Evolutionary conservation across 345 rosid species (phyloP).

Genomic region (Ceriops decandra): DNA sequence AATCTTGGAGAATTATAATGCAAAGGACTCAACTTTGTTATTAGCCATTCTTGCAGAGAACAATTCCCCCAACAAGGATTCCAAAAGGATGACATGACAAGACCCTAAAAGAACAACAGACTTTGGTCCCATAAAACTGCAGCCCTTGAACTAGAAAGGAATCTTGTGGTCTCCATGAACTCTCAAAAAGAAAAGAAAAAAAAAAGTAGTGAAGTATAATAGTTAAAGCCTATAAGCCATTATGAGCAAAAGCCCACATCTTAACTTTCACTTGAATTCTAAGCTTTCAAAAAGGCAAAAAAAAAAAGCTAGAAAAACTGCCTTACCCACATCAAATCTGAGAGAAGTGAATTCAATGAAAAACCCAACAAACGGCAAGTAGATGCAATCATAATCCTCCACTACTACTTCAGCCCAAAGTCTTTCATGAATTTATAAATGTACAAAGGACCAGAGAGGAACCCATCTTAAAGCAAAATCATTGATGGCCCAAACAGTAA

Average conservation of each 20-base stretch:
- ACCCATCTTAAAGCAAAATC: constrained; percentile 27
- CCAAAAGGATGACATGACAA: constrained; percentile 30
- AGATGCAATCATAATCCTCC: constrained; percentile 32
- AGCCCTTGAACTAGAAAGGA: constrained; percentile 26
- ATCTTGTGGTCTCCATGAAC: constrained; percentile 24
- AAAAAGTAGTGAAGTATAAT: constrained; percentile 23
- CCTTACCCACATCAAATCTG: constrained; percentile 59
- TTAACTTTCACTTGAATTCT: constrained; percentile 72
- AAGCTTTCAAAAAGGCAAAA: constrained; percentile 25
- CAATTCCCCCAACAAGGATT: constrained; percentile 23
- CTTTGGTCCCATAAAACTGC: constrained; percentile 28
- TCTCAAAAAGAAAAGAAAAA: too few relatives aligned
- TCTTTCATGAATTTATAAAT: constrained; percentile 22
- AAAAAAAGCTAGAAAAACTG: constrained; percentile 35
- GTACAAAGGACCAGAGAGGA: constrained; percentile 14
- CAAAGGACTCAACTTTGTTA: constrained; percentile 20
- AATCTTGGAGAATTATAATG: not conserved
- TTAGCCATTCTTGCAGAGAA: constrained; percentile 26
- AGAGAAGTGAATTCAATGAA: constrained; percentile 37
- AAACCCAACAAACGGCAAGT: constrained; percentile 31
- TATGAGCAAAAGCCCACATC: constrained; percentile 22
- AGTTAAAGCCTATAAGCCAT: constrained; percentile 35
- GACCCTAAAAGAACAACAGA: constrained; percentile 16
- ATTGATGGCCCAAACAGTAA: constrained; percentile 20
- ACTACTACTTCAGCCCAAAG: constrained; percentile 32